Percentiles rank a stretch among this genome's conserved stretches.
These are phyloP conservation scores for Paramecium primaurelia DNA, from an alignment of 73 alveolate genomes.

Conservation along the genomic window DNA sequence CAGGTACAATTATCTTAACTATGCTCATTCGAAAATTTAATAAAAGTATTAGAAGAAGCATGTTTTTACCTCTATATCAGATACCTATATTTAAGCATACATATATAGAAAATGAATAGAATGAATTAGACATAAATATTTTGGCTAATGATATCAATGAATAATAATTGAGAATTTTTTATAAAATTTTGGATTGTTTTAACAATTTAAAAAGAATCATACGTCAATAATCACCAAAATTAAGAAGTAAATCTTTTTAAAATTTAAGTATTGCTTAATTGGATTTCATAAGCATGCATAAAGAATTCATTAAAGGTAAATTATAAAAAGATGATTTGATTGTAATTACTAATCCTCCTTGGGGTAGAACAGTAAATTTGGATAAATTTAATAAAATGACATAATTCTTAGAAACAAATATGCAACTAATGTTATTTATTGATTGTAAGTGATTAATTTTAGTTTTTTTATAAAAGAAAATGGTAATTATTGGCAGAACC, in stretches of 20 bases:
- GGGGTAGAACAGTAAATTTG: neutral
- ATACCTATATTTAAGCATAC: neutral
- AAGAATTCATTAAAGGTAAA: neutral
- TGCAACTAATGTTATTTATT: neutral
- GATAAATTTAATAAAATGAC: constrained; percentile 10
- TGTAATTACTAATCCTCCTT: constrained; percentile 21
- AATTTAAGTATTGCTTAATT: neutral
- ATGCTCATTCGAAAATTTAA: neutral
- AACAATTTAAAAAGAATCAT: neutral
- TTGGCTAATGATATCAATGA: constrained; percentile 26
- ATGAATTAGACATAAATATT: neutral
- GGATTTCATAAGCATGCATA: neutral
- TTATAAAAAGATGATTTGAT: neutral
- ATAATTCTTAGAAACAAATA: neutral
- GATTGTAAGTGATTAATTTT: neutral
- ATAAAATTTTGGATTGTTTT: neutral
- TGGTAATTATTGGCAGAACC: constrained; percentile 43
- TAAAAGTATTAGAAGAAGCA: neutral
- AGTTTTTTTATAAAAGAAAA: neutral
- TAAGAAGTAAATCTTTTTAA: neutral
- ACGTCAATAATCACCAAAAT: constrained; percentile 16
- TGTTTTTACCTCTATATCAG: neutral
- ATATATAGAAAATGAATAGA: neutral
- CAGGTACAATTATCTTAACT: constrained; percentile 20
- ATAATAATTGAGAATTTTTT: neutral